Evolutionary conservation across 2,329 filamentous ascomycete species (phyloP).

Genomic region (Alternaria viburni): DNA sequence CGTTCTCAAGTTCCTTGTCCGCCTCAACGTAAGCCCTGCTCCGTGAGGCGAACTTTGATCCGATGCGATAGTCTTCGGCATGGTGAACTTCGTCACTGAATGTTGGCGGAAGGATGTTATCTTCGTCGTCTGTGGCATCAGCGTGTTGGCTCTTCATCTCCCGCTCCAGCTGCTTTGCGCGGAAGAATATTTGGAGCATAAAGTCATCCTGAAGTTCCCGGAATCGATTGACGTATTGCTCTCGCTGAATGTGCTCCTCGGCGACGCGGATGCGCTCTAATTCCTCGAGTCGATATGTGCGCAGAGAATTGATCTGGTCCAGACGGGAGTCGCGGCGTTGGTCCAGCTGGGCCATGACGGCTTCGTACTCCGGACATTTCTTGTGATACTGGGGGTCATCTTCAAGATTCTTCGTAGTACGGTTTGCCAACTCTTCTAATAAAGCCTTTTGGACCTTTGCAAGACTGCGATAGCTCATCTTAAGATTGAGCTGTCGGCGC

Average conservation of each 20-base stretch:
- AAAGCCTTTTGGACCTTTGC: conserved; percentile 68
- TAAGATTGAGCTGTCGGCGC: conserved; percentile 69
- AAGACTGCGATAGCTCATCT: conserved; percentile 68
- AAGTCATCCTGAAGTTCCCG: conserved; percentile 41
- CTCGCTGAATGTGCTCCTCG: conserved; percentile 42
- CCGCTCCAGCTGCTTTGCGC: conserved; percentile 46
- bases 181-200: conserved; percentile 47
- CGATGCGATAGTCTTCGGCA: conserved; percentile 34
- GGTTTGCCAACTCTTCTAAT: conserved; percentile 69
- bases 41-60: conserved; percentile 48
- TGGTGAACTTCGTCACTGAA: conserved; percentile 35
- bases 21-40: conserved; percentile 51
- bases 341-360: conserved; percentile 61
- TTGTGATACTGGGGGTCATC: conserved; percentile 61
- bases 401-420: conserved; percentile 64
- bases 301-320: conserved; percentile 46
- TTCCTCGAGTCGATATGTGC: conserved; percentile 46
- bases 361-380: conserved; percentile 60
- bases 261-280: conserved; percentile 43
- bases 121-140: conserved; percentile 52
- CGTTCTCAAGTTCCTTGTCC: conserved; percentile 44
- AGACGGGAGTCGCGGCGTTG: conserved; percentile 52
- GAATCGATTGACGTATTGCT: conserved; percentile 47
- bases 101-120: conserved; percentile 44
- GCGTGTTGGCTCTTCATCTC: conserved; percentile 43